Evolutionary conservation across 2,329 filamentous ascomycete species (phyloP).

Genomic region (Ilyonectria robusta): DNA sequence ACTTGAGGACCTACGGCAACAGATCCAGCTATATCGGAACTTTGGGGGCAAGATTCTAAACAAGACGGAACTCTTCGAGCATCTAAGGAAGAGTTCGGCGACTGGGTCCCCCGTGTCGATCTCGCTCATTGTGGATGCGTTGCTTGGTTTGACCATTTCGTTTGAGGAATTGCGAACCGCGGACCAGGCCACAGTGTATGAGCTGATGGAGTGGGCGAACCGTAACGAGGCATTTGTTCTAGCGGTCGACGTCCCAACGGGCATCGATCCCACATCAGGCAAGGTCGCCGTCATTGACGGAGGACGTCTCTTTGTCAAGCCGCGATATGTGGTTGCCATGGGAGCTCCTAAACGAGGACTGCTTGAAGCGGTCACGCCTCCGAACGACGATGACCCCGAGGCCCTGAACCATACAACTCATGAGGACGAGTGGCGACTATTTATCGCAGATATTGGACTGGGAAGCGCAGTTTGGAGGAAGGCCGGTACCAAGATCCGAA

Average conservation of each 20-base stretch:
- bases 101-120: conserved; percentile 67
- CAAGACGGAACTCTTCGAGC: conserved; percentile 74
- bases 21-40: conserved; percentile 86
- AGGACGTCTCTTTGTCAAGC: conserved; percentile 82
- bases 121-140: conserved; percentile 88
- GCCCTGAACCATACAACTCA: conserved; percentile 51
- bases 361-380: conserved; percentile 78
- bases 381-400: conserved; percentile 55
- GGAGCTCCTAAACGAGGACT: conserved; percentile 90
- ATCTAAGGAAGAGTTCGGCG: conserved; percentile 63
- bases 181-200: conserved; percentile 87
- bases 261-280: conserved; percentile 85
- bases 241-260: conserved; percentile 92
- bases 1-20: conserved; percentile 83
- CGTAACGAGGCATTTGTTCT: conserved; percentile 86
- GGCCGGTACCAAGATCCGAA: conserved; percentile 83
- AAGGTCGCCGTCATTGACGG: conserved; percentile 78
- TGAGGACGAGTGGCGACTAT: conserved; percentile 81
- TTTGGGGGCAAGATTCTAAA: conserved; percentile 81
- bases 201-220: conserved; percentile 95
- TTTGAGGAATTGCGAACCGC: conserved; percentile 90
- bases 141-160: conserved; percentile 87
- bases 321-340: conserved; percentile 86
- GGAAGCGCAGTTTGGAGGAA: conserved; percentile 87
- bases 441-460: conserved; percentile 89